Evolutionary conservation across 208 protist genomes (phyloP).

Genomic region (Leishmania aethiopica): DNA sequence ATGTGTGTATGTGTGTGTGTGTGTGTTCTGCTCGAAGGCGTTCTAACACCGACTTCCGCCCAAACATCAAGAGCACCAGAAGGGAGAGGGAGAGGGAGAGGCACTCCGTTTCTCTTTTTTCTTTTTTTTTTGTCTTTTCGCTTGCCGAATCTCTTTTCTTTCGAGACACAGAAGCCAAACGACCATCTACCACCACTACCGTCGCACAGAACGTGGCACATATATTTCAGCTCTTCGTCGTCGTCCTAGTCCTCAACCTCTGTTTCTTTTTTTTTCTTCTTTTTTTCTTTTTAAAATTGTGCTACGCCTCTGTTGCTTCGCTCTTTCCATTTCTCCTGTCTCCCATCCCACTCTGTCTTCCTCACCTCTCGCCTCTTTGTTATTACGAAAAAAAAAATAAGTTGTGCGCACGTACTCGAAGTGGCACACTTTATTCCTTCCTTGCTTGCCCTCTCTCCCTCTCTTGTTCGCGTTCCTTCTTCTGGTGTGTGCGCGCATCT

Average conservation of each 20-base stretch:
- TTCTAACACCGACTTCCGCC: not conserved
- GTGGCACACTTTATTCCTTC: not conserved
- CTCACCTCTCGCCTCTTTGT: conserved; percentile 4
- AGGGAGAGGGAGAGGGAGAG: not conserved
- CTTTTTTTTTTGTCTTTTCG: not conserved
- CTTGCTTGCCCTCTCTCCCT: not conserved
- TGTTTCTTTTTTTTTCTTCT: conserved; percentile 4
- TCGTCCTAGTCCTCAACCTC: conserved; percentile 13
- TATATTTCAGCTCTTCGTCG: conserved; percentile 23
- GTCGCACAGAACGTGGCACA: not conserved
- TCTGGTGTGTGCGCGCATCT: not conserved
- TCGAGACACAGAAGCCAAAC: not conserved
- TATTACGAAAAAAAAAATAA: not conserved
- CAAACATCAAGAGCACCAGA: not conserved
- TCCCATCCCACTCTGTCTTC: not conserved
- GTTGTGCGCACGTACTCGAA: not conserved
- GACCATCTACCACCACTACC: not conserved
- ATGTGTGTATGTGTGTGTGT: too few relatives aligned
- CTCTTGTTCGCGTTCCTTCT: conserved; percentile 15
- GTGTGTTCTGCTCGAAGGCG: not conserved
- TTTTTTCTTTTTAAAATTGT: not conserved
- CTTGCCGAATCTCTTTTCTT: not conserved
- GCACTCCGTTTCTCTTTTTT: not conserved
- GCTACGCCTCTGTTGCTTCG: not conserved
- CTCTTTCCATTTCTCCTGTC: conserved; percentile 9